phyloP scores from a whole-genome alignment of 345 rosid species.

The Balakata baccata region DNA sequence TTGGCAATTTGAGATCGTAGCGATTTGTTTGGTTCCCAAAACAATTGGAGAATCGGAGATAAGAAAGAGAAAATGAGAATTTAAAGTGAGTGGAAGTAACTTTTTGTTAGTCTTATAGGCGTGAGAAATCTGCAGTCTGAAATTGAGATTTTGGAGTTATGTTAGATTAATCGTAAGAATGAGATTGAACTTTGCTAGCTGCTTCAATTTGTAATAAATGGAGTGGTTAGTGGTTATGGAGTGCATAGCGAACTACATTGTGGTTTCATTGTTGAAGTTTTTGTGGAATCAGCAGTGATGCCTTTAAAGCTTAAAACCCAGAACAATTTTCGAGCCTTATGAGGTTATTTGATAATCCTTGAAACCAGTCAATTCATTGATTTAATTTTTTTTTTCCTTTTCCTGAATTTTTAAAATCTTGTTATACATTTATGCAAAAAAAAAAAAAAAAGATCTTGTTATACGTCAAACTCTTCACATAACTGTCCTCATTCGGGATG shows the following conservation, averaged over 20 bases:
- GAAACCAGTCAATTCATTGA: background rate
- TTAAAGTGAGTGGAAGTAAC: background rate
- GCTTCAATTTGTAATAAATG: background rate
- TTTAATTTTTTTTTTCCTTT: constrained; percentile 3
- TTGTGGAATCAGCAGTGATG: constrained; percentile 12
- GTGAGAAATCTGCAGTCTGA: background rate
- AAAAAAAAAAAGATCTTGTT: background rate
- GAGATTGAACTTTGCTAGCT: constrained; percentile 5
- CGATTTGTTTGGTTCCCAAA: constrained; percentile 21
- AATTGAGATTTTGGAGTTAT: background rate
- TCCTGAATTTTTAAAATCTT: background rate
- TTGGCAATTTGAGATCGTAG: constrained; percentile 22
- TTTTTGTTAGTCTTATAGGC: background rate
- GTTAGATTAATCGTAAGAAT: background rate
- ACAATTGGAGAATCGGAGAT: background rate
- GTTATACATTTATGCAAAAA: too few relatives aligned
- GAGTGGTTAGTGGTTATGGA: constrained; percentile 3
- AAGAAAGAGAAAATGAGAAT: constrained; percentile 5
- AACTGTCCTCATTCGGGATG: background rate
- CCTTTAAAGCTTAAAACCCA: background rate
- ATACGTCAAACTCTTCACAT: background rate
- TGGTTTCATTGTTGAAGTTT: constrained; percentile 14
- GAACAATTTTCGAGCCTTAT: constrained; percentile 13
- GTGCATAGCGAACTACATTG: background rate
- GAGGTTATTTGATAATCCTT: background rate